Evolutionary conservation across 495 filamentous ascomycete species (phyloP), one percentile per base, ranked within the genome.

Genomic region (Tetracladium marchalianum): DNA sequence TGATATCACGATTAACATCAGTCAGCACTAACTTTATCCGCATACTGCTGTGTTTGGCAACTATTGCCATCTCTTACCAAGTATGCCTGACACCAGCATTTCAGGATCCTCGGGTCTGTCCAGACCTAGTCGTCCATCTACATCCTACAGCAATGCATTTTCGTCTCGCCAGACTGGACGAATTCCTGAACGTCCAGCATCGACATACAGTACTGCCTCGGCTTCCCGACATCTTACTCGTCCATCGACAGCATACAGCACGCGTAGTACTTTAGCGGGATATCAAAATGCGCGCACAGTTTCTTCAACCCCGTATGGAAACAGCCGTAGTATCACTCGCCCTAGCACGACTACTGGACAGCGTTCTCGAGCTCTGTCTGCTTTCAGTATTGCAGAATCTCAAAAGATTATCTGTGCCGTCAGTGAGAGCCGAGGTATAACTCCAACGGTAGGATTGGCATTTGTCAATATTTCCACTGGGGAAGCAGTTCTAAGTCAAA

Each of bases 371-470:
- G 66, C 81, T 46, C 70, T 69, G 18, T 82, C 83, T 18, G 73
- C 72, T 22, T 61, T 81, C 35, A 79, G 73, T 44, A 53, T 67
- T 15, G 59, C 68, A 24, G 70, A 78, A 13, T 65, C 66, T 36
- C 84, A 93, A 55, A 76, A 83, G 41, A 79, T 96, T 52, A 67
- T 96, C 36, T 97, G 90, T 57, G 89, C 92, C n/a, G 66, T 96
- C 45, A 85, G 83, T 50, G 92, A 99, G 64, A 87, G 83, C 41
- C 82, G 84, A 34, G 87, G 88, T 11, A 73, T 90, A 24, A 84
- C 86, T 40, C 85, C 85, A 13, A 86, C 79, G n/a, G 82, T 97
- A 18, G 93, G 90, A 7, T 69, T 98, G 41, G 86, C 92, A 12
- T 87, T 90, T 50, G 69, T 98, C 55, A 94, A 97, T 60, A 66